These are phyloP conservation scores for Rhynchosporium secalis DNA, from an alignment of 2,329 filamentous ascomycete species.

Conservation along the genomic window DNA sequence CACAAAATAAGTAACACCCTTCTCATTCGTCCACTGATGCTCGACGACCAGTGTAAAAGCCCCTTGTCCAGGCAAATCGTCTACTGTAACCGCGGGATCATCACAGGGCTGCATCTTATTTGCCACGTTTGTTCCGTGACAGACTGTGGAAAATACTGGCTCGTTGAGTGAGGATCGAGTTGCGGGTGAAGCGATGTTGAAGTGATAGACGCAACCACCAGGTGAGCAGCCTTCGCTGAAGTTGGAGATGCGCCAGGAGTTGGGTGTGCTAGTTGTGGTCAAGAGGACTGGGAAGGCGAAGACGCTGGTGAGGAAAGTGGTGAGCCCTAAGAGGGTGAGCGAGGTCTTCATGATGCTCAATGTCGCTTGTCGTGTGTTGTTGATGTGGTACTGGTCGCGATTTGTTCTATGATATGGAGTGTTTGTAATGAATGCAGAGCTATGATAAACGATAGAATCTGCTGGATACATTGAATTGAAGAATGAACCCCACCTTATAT, in stretches of 20 bases:
- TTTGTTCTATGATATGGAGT: too few species aligned
- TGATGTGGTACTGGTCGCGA: too few species aligned
- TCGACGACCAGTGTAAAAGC: neutral
- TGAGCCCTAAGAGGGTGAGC: neutral
- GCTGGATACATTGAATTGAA: too few species aligned
- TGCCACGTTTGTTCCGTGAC: slow-evolving; percentile 4
- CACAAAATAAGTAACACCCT: slow-evolving; percentile 4
- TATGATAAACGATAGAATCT: too few species aligned
- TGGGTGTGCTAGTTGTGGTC: neutral
- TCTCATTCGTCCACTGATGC: neutral
- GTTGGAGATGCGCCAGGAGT: slow-evolving; percentile 1
- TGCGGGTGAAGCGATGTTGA: neutral
- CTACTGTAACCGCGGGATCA: neutral
- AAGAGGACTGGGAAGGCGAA: neutral
- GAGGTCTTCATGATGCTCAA: neutral
- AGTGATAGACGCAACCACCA: slow-evolving; percentile 1
- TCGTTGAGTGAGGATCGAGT: slow-evolving; percentile 7
- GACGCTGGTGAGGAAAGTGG: neutral
- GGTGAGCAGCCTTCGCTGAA: slow-evolving; percentile 10
- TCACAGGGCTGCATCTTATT: neutral
- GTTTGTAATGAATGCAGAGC: too few species aligned
- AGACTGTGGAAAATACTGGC: neutral
- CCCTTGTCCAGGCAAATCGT: neutral
- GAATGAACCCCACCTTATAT: too few species aligned
- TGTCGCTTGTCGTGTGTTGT: too few species aligned